Percentiles rank a stretch among this genome's conserved stretches.
Conservation (phyloP, 495 filamentous ascomycete species). For the Cetradonia linearis region DNA sequence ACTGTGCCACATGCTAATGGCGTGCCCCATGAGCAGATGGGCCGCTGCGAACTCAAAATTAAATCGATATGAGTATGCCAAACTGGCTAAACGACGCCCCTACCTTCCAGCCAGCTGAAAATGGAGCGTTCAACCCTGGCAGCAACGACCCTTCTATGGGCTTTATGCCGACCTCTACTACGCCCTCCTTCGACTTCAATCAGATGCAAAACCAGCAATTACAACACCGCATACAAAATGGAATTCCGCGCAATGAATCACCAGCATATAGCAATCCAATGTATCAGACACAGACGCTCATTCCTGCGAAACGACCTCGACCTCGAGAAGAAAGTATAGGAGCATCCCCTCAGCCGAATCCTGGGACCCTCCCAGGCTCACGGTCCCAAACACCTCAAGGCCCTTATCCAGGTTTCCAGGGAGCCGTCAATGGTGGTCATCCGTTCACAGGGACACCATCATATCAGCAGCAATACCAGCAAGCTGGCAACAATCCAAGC, state of each 20-base stretch:
- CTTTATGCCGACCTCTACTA: constrained; percentile 40
- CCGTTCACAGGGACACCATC: constrained; percentile 51
- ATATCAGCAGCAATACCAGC: constrained; percentile 76
- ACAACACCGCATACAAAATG: constrained; percentile 69
- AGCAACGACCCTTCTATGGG: constrained; percentile 45
- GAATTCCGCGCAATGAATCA: constrained; percentile 67
- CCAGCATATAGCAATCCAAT: constrained; percentile 65
- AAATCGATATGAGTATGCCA: constrained; percentile 54
- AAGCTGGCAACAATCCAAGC: constrained; percentile 68
- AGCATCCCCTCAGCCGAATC: constrained; percentile 69
- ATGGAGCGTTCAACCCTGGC: constrained; percentile 58
- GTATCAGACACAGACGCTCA: constrained; percentile 69
- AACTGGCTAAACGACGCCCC: constrained; percentile 73
- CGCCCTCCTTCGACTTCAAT: constrained; percentile 49
- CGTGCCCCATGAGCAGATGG: constrained; percentile 40
- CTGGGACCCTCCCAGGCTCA: constrained; percentile 64
- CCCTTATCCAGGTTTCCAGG: constrained; percentile 52
- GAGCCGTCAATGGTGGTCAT: constrained; percentile 45
- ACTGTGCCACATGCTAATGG: constrained; percentile 7
- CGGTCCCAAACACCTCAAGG: constrained; percentile 86
- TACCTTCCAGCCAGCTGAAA: constrained; percentile 60
- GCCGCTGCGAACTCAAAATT: constrained; percentile 41
- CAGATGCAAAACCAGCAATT: constrained; percentile 42
- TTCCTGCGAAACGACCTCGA: constrained; percentile 78
- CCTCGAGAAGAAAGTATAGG: constrained; percentile 73